Conservation (phyloP, 208 protist genomes). For the Leishmania major region DNA sequence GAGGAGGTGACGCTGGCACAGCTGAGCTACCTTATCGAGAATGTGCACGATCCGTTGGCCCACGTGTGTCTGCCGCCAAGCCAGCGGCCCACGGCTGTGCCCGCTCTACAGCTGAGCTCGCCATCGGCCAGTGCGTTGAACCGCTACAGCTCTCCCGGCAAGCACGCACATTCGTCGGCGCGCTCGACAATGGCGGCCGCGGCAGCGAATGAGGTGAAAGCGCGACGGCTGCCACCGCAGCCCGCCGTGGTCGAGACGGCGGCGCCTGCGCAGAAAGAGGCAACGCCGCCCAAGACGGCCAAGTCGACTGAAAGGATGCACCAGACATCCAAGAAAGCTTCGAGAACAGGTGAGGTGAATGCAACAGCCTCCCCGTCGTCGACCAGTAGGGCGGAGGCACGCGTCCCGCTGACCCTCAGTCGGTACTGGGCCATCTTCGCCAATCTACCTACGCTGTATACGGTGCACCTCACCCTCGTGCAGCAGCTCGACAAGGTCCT, state of each 20-base stretch:
- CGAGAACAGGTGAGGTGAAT: neutral
- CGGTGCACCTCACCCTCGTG: conserved; percentile 50
- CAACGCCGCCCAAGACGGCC: neutral
- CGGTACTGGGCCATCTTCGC: conserved; percentile 79
- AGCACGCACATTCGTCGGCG: neutral
- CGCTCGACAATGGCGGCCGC: neutral
- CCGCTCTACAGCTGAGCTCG: conserved; percentile 1
- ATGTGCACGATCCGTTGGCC: conserved; percentile 47
- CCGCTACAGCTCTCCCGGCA: conserved; percentile 1
- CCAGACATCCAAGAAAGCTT: neutral
- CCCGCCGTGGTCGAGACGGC: neutral
- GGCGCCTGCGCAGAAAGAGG: neutral
- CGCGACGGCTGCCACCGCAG: conserved; percentile 11
- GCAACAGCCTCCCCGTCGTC: neutral
- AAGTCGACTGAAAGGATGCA: neutral
- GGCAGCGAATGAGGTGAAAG: neutral
- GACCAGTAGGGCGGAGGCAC: neutral
- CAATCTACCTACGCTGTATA: conserved; percentile 64
- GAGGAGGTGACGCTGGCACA: conserved; percentile 51
- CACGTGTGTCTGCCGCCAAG: conserved; percentile 26
- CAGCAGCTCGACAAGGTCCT: conserved; percentile 44
- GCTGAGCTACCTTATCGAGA: conserved; percentile 73
- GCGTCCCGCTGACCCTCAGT: conserved; percentile 31
- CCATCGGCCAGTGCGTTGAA: neutral
- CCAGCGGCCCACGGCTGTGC: conserved; percentile 12